Evolutionary conservation across 2,329 filamentous ascomycete genomes (phyloP), one percentile per base, ranked within the genome.

Genomic region (Fusarium sp.): DNA sequence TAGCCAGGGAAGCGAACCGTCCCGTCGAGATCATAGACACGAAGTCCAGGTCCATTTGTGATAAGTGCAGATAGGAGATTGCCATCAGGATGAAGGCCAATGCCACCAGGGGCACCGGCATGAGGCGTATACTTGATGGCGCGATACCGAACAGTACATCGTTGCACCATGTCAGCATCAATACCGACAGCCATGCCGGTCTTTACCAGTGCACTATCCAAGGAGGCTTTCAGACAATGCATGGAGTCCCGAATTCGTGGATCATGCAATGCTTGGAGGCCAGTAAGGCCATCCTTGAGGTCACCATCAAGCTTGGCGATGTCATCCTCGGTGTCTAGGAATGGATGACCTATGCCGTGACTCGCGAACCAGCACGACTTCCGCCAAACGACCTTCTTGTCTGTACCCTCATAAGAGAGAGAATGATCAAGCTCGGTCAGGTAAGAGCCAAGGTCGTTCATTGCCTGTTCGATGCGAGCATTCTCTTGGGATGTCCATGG

Each of bases 361-460:
- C 63, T 66, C 2, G 63, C 61, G 5, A 66, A 54, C 62, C 62
- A 65, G 18, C 63, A 66, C 0, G 63, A 65, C 23, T 66, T 61
- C 21, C 63, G 30, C 63, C 63, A 65, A 4, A 51, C 48, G 0
- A 65, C 62, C 11, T 65, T 66, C 45, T 66, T 66, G 3, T 66
- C 61, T 1, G 55, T 66, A 7, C 63, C 63, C 8, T 66, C 62
- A 18, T 66, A 65, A 1, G 63, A 66, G 11, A 65, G 42, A 1
- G 61, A 65, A 10, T 31, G 62, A 2, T 65, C 49, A 19, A 66
- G 45, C 13, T 65, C 23, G 10, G 16, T 60, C 3, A 60, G 7
- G 18, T 66, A 66, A 1, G 54, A 23, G 0, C 50, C 55, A 6
- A 66, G 61, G 11, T 65, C 49, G 7, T 61, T 30, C 62, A 65